These are phyloP conservation scores for Olyra latifolia DNA, from an alignment of 176 grass and related monocot genomes.

Conservation along the genomic window DNA sequence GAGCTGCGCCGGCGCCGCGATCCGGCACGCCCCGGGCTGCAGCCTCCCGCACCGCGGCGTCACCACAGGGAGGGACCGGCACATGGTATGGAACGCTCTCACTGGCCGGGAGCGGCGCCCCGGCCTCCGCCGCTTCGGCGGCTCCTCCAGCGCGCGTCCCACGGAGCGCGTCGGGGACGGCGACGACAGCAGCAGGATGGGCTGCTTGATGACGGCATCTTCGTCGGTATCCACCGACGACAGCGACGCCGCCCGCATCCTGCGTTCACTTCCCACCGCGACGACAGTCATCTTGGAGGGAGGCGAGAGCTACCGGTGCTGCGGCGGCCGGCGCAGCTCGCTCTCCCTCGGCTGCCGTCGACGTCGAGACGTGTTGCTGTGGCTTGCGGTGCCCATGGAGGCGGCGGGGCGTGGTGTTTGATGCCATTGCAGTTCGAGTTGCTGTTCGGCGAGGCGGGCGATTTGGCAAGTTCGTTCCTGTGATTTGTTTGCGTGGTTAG, in stretches of 20 bases:
- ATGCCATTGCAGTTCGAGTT: neutral
- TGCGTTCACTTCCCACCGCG: neutral
- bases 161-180: neutral
- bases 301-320: slow-evolving; percentile 31
- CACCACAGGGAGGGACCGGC: slow-evolving; percentile 56
- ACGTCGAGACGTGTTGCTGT: neutral
- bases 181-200: neutral
- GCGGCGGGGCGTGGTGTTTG: slow-evolving; percentile 27
- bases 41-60: slow-evolving; percentile 40
- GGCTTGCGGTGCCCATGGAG: slow-evolving; percentile 24
- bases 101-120: slow-evolving; percentile 16
- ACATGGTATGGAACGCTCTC: slow-evolving; percentile 49
- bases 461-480: slow-evolving; percentile 5
- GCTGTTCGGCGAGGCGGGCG: neutral
- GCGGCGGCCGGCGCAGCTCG: slow-evolving; percentile 33
- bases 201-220: neutral
- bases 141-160: slow-evolving; percentile 43
- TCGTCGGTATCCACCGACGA: neutral
- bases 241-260: slow-evolving; percentile 11
- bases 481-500: slow-evolving; percentile 16
- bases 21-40: slow-evolving; percentile 26
- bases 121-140: neutral
- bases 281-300: slow-evolving; percentile 30
- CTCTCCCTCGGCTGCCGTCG: neutral
- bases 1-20: neutral